These are phyloP conservation scores for Spongispora temasekensis DNA, from an alignment of 1,284 basidiomycete genomes.

Conservation along the genomic window DNA sequence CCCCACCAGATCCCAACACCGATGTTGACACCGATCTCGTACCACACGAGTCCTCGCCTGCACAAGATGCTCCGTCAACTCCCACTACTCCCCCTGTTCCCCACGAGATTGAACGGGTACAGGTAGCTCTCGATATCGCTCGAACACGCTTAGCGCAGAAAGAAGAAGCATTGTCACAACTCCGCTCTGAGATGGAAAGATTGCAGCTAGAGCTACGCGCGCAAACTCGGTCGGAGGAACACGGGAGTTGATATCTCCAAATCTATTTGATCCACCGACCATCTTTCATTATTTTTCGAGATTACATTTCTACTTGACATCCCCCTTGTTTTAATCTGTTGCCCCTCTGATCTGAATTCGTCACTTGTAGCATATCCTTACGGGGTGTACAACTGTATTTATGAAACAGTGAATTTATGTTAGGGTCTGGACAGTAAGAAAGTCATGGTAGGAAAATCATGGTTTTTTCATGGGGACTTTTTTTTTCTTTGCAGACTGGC, in stretches of 20 bases:
- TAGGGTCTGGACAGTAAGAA: no score
- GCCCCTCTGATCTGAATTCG: no score
- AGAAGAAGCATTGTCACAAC: conserved; percentile 19
- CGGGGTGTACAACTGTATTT: no score
- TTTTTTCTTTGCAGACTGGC: no score
- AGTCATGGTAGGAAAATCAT: no score
- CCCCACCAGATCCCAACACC: conserved; percentile 4
- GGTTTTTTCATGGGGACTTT: no score
- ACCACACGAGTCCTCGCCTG: conserved; percentile 21
- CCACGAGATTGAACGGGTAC: conserved; percentile 20
- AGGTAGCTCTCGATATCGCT: conserved; percentile 20
- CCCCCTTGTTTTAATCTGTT: no score
- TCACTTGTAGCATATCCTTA: no score
- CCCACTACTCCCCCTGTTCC: conserved; percentile 1
- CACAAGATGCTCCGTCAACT: not conserved
- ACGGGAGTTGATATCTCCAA: not conserved
- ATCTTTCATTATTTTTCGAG: no score
- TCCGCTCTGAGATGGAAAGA: conserved; percentile 23
- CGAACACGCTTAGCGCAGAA: conserved; percentile 21
- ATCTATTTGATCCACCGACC: no score
- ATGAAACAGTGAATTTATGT: no score
- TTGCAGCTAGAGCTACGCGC: conserved; percentile 11
- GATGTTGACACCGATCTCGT: conserved; percentile 27
- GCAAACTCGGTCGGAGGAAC: not conserved
- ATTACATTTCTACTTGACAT: no score